phyloP scores from a whole-genome alignment of 1,284 basidiomycete genomes.

The Tetrapyrgos nigripes region DNA sequence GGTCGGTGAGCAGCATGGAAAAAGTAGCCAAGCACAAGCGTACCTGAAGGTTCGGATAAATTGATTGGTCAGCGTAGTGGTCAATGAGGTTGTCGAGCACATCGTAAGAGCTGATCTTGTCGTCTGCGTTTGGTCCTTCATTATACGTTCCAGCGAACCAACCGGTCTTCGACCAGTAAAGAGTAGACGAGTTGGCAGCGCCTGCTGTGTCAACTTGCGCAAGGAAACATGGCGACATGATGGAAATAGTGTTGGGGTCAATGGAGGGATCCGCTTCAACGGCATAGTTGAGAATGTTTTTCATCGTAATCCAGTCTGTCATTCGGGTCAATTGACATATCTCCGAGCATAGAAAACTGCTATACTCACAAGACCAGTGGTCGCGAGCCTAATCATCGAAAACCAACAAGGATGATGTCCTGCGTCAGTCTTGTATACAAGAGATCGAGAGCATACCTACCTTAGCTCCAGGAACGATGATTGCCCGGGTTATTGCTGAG shows the following conservation, averaged over 20 bases:
- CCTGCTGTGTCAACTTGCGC: constrained; percentile 3
- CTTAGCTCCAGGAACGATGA: not conserved
- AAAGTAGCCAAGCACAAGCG: not conserved
- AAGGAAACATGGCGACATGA: constrained; percentile 13
- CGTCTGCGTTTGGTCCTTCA: not conserved
- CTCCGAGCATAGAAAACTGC: not conserved
- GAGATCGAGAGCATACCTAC: no score
- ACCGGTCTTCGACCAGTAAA: constrained; percentile 6
- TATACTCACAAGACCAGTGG: not conserved
- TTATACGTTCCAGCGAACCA: constrained; percentile 12
- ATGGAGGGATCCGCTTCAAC: not conserved
- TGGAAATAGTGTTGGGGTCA: not conserved
- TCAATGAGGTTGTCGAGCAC: constrained; percentile 3
- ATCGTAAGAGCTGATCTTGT: constrained; percentile 3
- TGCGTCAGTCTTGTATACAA: not conserved
- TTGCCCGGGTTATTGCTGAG: not conserved
- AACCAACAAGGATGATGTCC: not conserved
- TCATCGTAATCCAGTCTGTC: constrained; percentile 1
- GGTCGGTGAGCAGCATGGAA: no score
- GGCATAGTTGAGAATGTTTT: constrained; percentile 9
- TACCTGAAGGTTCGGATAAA: constrained; percentile 7
- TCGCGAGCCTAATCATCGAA: not conserved
- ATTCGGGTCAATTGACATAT: not conserved
- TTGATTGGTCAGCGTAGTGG: constrained; percentile 1
- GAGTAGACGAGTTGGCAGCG: not conserved